A percentile compares a stretch with the other conserved stretches of the same genome.
phyloP scores from a whole-genome alignment of 2,329 filamentous ascomycete species.

The Cladophialophora immunda region DNA sequence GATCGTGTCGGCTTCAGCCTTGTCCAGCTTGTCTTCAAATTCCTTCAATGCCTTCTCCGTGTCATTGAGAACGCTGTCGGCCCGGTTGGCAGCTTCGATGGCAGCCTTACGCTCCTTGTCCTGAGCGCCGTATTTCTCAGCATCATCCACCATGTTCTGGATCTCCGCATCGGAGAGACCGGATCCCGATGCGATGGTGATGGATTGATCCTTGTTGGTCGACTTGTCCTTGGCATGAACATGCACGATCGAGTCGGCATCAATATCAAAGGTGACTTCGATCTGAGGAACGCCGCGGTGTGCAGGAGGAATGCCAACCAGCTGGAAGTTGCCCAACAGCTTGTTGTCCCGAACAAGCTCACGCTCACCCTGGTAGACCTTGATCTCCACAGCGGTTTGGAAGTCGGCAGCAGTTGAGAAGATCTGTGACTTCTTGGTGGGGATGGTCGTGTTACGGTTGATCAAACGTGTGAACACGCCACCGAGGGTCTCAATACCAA shows the following conservation, averaged over 20 bases:
- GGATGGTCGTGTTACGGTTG: constrained; percentile 99
- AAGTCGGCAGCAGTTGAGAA: constrained; percentile 98
- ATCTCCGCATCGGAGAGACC: constrained; percentile 96
- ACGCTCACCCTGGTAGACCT: constrained; percentile 99
- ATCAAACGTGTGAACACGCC: constrained; percentile 98
- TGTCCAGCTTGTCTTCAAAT: constrained; percentile 94
- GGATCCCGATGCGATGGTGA: constrained; percentile 97
- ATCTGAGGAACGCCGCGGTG: constrained; percentile 96
- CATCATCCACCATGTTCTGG: constrained; percentile 95
- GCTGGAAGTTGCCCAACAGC: constrained; percentile 98
- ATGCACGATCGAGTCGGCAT: constrained; percentile 97
- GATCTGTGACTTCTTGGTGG: constrained; percentile 98
- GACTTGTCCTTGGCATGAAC: constrained; percentile 99
- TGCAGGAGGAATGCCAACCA: constrained; percentile 94
- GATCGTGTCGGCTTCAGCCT: constrained; percentile 91
- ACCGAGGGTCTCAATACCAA: constrained; percentile 97
- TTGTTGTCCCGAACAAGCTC: constrained; percentile 99
- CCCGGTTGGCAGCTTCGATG: constrained; percentile 97
- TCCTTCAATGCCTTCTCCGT: constrained; percentile 99
- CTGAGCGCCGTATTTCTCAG: constrained; percentile 91
- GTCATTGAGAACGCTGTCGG: constrained; percentile 94
- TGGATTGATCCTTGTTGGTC: constrained; percentile 99
- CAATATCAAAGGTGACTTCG: constrained; percentile 98
- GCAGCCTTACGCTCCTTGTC: constrained; percentile 97
- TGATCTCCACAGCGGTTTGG: constrained; percentile 99